phyloP scores from a whole-genome alignment of 768 basidiomycete genomes.

The Tephrocybe sp. region DNA sequence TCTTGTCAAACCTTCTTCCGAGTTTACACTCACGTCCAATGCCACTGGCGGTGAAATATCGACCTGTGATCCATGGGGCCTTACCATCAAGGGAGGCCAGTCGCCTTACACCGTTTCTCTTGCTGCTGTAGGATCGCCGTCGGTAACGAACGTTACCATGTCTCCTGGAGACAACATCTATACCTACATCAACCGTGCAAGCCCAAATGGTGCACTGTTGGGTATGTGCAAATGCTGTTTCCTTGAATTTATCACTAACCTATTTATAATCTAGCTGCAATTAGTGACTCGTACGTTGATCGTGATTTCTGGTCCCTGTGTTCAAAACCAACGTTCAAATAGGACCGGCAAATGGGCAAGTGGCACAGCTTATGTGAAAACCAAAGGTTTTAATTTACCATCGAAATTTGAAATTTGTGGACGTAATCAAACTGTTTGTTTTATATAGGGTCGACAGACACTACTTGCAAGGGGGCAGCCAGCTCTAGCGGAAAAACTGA shows the following conservation, averaged over 20 bases:
- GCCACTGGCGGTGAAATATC: conserved; percentile 30
- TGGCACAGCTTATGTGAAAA: conserved; percentile 28
- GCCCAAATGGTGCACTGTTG: conserved; percentile 34
- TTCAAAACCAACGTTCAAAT: conserved; percentile 3
- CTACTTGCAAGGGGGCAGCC: background rate
- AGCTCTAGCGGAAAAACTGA: background rate
- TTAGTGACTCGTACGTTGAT: conserved; percentile 41
- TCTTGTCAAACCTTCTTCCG: conserved; percentile 4
- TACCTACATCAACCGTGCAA: conserved; percentile 42
- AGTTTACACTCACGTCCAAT: conserved; percentile 30
- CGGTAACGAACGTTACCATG: conserved; percentile 41
- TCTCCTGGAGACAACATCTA: conserved; percentile 33
- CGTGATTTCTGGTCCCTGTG: background rate
- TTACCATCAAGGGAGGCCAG: conserved; percentile 40
- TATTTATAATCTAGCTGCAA: conserved; percentile 27
- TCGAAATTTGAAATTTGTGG: background rate
- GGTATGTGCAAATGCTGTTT: conserved; percentile 27
- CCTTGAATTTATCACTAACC: background rate
- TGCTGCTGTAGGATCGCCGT: conserved; percentile 32
- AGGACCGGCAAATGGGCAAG: conserved; percentile 42
- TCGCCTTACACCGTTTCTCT: conserved; percentile 45
- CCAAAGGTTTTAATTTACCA: conserved; percentile 19
- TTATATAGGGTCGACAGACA: background rate
- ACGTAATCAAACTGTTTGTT: background rate
- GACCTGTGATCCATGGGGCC: conserved; percentile 47